Evolutionary conservation across 495 filamentous ascomycete species (phyloP), one percentile per base, ranked within the genome.

Genomic region (Daldinia concentrica): DNA sequence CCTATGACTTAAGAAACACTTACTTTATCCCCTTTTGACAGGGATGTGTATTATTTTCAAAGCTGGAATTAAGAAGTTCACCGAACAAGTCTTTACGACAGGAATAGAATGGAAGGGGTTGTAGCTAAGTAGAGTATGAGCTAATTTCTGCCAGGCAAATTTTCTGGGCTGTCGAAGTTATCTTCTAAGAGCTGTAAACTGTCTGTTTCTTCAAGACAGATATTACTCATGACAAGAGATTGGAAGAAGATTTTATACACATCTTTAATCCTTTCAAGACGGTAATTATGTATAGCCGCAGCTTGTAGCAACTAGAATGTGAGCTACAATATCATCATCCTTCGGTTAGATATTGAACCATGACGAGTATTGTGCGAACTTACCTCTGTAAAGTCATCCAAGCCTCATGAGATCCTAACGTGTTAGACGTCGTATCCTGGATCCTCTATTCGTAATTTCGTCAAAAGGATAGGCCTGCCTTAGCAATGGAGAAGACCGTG

Each of bases 1-100:
- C n/a, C 54, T 32, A 11, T 9, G 67, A 67, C 64, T 70, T 63
- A 11, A 72, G 70, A 27, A 68, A 76, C 26, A 34, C 62, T 61
- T 62, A 66, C 73, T 74, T 69, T 56, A 62, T 29, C 36, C 72
- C 74, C 12, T 73, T 66, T 50, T 58, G 66, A 26, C 73, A 55
- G 19, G 54, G 43, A 9, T 51, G 67, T 4, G 7, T 22, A 48
- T 48, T 24, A 12, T 11, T 1, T 11, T 9, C 3, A 6, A 22
- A 24, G 5, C 4, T 48, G 9, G 9, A 14, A 12, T 34, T 12
- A 4, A 1, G 8, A 48, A 11, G 8, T 22, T 24, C 19, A 22
- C 43, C 0, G 1, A 0, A 1, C 3, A 22, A 48, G 43, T 48
- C 43, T 48, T 22, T 2, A 11, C 19, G n/a, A 22, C 9, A 4